A percentile compares a stretch with the other conserved stretches of the same genome.
phyloP scores from a whole-genome alignment of 352 stramenopile genomes.

The Phytophthora sojae region DNA sequence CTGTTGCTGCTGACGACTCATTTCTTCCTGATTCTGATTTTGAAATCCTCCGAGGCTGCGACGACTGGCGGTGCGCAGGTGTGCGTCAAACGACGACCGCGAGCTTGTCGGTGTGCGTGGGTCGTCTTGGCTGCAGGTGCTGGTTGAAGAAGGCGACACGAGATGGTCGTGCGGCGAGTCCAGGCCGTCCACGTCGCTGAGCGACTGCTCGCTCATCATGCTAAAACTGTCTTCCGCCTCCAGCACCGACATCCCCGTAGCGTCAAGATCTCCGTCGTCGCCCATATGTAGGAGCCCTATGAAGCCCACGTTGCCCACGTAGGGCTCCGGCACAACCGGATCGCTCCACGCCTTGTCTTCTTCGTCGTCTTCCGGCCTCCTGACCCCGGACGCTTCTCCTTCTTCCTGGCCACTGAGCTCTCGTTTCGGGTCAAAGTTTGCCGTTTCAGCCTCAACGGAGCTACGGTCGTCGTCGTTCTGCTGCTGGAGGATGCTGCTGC shows the following conservation, averaged over 20 bases:
- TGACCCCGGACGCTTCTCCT: slow-evolving; percentile 36
- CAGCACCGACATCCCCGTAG: slow-evolving; percentile 19
- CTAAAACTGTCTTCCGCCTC: slow-evolving; percentile 41
- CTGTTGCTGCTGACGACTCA: slow-evolving; percentile 6
- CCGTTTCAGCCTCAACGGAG: slow-evolving; percentile 26
- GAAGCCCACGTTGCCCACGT: slow-evolving; percentile 31
- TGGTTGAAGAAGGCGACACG: slow-evolving; percentile 70
- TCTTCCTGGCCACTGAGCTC: slow-evolving; percentile 35
- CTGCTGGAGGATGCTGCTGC: slow-evolving; percentile 22
- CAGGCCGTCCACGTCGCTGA: slow-evolving; percentile 47
- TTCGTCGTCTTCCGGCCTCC: slow-evolving; percentile 23
- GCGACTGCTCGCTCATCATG: slow-evolving; percentile 54
- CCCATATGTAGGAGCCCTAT: slow-evolving; percentile 32
- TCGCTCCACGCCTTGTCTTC: slow-evolving; percentile 33
- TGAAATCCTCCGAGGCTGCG: slow-evolving; percentile 20
- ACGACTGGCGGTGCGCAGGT: slow-evolving; percentile 16
- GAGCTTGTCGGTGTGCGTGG: slow-evolving; percentile 38
- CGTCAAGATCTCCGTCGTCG: slow-evolving; percentile 27
- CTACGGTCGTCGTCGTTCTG: slow-evolving; percentile 23
- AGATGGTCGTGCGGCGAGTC: slow-evolving; percentile 54
- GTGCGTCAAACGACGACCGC: slow-evolving; percentile 37
- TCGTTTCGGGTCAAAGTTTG: slow-evolving; percentile 15
- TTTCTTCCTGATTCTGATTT: slow-evolving; percentile 8
- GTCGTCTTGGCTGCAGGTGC: slow-evolving; percentile 50
- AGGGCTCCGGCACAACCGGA: slow-evolving; percentile 25